Evolutionary conservation across 2,329 filamentous ascomycete genomes (phyloP).

Genomic region (Hypoxylon sp.): DNA sequence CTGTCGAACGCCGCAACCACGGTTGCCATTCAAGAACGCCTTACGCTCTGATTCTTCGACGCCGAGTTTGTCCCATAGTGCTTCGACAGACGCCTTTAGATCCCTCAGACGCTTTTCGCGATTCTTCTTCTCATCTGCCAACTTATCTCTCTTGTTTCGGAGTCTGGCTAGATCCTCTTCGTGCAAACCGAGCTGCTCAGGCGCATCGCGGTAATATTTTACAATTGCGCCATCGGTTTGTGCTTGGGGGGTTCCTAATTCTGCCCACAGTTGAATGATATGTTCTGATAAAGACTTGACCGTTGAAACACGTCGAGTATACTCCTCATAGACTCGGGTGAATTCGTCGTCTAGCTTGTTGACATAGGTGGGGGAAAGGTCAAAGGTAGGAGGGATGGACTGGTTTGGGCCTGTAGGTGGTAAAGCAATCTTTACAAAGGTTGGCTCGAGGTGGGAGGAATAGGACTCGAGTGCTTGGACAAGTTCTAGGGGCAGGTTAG

Average conservation of each 20-base stretch:
- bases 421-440: constrained; percentile 87
- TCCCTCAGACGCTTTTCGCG: constrained; percentile 85
- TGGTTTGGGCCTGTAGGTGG: constrained; percentile 86
- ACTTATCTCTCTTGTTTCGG: constrained; percentile 81
- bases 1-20: constrained; percentile 89
- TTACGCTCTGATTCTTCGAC: constrained; percentile 87
- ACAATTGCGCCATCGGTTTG: constrained; percentile 92
- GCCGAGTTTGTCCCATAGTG: constrained; percentile 88
- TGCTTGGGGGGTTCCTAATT: constrained; percentile 92
- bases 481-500: constrained; percentile 73
- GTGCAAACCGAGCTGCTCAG: constrained; percentile 94
- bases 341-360: constrained; percentile 91
- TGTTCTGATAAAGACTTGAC: constrained; percentile 84
- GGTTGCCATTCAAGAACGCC: constrained; percentile 86
- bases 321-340: constrained; percentile 95
- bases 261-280: constrained; percentile 95
- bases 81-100: constrained; percentile 82
- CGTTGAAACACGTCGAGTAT: constrained; percentile 82
- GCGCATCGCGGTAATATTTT: constrained; percentile 88
- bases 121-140: constrained; percentile 88
- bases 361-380: constrained; percentile 92
- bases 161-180: constrained; percentile 85
- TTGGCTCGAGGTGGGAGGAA: constrained; percentile 92
- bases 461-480: constrained; percentile 95
- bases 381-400: constrained; percentile 85